phyloP scores from a whole-genome alignment of 2,329 filamentous ascomycete species.

The Aspergillus cejpii region DNA sequence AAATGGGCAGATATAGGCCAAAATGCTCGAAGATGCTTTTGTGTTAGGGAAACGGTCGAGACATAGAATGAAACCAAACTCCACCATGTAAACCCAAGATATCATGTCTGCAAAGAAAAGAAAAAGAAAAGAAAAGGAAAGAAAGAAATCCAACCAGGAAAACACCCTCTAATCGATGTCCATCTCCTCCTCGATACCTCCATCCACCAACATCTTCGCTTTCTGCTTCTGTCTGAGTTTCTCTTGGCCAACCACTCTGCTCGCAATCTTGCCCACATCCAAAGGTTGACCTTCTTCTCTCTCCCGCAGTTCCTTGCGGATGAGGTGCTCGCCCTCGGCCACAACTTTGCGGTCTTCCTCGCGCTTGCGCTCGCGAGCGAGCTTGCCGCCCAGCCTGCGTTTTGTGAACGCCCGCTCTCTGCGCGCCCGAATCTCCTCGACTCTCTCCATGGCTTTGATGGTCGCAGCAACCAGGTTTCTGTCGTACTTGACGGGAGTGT shows the following conservation, averaged over 20 bases:
- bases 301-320: slow-evolving; percentile 62
- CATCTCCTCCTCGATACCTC: slow-evolving; percentile 43
- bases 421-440: slow-evolving; percentile 73
- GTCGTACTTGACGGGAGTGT: slow-evolving; percentile 93
- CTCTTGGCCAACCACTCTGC: slow-evolving; percentile 39
- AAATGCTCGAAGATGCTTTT: slow-evolving; percentile 8
- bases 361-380: slow-evolving; percentile 63
- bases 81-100: slow-evolving; percentile 18
- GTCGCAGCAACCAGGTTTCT: slow-evolving; percentile 82
- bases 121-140: slow-evolving; percentile 12
- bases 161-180: slow-evolving; percentile 39
- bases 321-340: slow-evolving; percentile 82
- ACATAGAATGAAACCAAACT: slow-evolving; percentile 17
- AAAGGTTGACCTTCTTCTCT: slow-evolving; percentile 46
- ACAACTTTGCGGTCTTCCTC: slow-evolving; percentile 80
- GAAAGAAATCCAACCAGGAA: background rate
- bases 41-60: slow-evolving; percentile 6
- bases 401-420: slow-evolving; percentile 92
- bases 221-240: slow-evolving; percentile 40
- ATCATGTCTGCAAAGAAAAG: slow-evolving; percentile 13
- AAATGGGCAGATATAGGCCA: background rate
- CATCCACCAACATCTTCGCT: slow-evolving; percentile 41
- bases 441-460: slow-evolving; percentile 83
- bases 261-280: slow-evolving; percentile 30
- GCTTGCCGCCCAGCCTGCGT: slow-evolving; percentile 82